Evolutionary conservation across 208 protist species (phyloP).

Genomic region (Strigomonas galati): DNA sequence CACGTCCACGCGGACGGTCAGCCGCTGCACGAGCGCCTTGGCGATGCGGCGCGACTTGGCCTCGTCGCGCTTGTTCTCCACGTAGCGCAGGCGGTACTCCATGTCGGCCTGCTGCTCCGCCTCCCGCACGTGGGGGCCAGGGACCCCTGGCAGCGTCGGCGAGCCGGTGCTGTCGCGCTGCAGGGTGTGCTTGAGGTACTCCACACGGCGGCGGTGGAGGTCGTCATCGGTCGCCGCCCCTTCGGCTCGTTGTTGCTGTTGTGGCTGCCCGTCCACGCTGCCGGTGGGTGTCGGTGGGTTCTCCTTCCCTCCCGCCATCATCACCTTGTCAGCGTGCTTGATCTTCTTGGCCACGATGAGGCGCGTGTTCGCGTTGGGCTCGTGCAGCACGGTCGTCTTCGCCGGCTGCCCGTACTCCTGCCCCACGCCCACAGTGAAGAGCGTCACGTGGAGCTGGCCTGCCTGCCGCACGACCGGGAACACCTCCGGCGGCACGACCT

Average conservation of each 20-base stretch:
- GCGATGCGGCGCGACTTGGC: conserved; percentile 74
- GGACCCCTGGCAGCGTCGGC: conserved; percentile 44
- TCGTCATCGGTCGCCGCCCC: neutral
- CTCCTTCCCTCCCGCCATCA: neutral
- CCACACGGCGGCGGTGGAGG: conserved; percentile 67
- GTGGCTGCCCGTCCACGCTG: conserved; percentile 16
- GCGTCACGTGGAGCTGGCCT: conserved; percentile 79
- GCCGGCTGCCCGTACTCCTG: conserved; percentile 4
- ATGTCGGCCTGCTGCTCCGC: conserved; percentile 41
- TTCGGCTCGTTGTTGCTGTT: conserved; percentile 33
- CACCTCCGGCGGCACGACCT: conserved; percentile 58
- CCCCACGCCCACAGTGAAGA: conserved; percentile 68
- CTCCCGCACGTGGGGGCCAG: conserved; percentile 40
- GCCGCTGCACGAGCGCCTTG: conserved; percentile 56
- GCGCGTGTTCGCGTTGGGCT: conserved; percentile 24
- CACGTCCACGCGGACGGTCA: conserved; percentile 66
- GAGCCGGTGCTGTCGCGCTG: conserved; percentile 19
- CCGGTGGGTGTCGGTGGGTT: neutral
- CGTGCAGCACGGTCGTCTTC: conserved; percentile 9
- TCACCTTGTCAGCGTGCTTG: conserved; percentile 46
- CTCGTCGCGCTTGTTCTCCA: conserved; percentile 73
- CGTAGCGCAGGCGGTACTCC: conserved; percentile 72
- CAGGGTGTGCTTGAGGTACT: conserved; percentile 57
- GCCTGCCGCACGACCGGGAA: conserved; percentile 69
- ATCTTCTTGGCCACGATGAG: conserved; percentile 74